Evolutionary conservation across 176 grass and related monocot genomes (phyloP), one percentile per base, ranked within the genome.

Genomic region (Zoysia japonica): DNA sequence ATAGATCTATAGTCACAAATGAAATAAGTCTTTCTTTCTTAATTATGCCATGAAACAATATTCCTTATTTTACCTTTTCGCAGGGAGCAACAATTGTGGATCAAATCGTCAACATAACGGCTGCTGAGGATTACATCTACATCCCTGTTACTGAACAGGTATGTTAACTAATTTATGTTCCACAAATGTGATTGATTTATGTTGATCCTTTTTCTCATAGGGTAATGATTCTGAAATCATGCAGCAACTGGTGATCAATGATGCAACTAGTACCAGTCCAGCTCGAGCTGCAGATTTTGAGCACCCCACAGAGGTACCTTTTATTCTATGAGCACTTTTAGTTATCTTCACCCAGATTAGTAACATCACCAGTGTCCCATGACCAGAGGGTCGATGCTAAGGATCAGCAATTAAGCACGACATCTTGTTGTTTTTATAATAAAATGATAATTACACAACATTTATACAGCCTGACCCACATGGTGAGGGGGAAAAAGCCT

Each of bases 51-150:
- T 81, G 35, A 16, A 78, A 45, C 9, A 73, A 53, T 20, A 62
- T 46, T 12, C 15, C 17, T 1, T 44, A 68, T 14, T 42, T 49
- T 64, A 6, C 43, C 5, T 81, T 85, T 37, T 83, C 65, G 69
- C 87, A 98, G 95, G 95, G 92, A 77, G 95, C 95, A 63, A 98
- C 95, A 65, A 94, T 94, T 81, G 92, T 93, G 61, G 95, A 98
- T 49, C 90, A 72, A 87, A 82, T 98, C 64, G 92, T 92, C 7
- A 90, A 88, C 76, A 94, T 98, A 88, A 89, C 85, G 28, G 82
- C 90, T 44, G 95, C 90, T 77, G 90, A 98, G 67, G 89, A 93
- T 89, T 98, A 94, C 81, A 88, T 94, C 77, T 98, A 92, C 78
- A 88, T 94, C 62, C 92, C 95, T 76, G 38, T 80, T 61, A 72